Conservation (phyloP, 768 basidiomycete genomes). For the Hericium rajendrae region DNA sequence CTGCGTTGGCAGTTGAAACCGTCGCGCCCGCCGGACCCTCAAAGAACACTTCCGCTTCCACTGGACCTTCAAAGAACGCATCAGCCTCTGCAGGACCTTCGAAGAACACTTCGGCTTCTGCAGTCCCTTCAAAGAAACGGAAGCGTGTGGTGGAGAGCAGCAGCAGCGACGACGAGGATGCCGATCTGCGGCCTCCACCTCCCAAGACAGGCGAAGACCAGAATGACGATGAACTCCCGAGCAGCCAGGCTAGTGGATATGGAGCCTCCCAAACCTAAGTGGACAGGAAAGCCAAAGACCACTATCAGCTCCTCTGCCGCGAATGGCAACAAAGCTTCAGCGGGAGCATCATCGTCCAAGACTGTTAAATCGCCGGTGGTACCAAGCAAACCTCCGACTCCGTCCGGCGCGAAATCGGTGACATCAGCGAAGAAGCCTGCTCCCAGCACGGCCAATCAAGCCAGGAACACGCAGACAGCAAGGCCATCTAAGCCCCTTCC, state of each 20-base stretch:
- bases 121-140: not conserved
- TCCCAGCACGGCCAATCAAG: too few relatives aligned
- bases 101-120: not conserved
- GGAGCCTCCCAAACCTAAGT: not conserved
- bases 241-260: too few relatives aligned
- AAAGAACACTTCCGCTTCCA: not conserved
- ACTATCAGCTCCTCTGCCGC: not conserved
- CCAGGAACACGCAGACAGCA: too few relatives aligned
- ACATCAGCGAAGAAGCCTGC: too few relatives aligned
- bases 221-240: not conserved
- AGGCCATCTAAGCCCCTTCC: too few relatives aligned
- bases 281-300: not conserved
- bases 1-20: not conserved
- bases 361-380: not conserved
- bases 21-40: too few relatives aligned
- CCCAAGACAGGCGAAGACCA: not conserved
- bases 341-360: not conserved
- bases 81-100: too few relatives aligned
- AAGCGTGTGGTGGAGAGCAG: not conserved
- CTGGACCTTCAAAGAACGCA: not conserved
- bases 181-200: not conserved
- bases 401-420: not conserved
- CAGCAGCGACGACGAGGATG: not conserved
- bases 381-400: not conserved
- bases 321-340: not conserved